phyloP scores from a whole-genome alignment of 306 rosid genomes.

The Prunus davidiana region DNA sequence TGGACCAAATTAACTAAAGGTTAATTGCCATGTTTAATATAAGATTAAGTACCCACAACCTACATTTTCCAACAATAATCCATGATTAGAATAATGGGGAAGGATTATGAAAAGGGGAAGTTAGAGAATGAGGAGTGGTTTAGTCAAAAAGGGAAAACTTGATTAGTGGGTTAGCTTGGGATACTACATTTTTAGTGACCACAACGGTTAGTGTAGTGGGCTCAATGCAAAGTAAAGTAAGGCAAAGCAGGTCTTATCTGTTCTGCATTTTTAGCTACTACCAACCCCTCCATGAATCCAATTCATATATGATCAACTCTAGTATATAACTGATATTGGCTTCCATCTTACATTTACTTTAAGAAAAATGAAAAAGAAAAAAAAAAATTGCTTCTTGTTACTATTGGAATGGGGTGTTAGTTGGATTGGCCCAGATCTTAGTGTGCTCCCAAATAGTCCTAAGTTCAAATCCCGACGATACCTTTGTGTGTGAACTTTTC shows the following conservation, averaged over 20 bases:
- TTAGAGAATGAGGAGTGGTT: slow-evolving; percentile 3
- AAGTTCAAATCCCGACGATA: accelerated
- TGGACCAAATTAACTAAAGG: neutral
- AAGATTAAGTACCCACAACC: neutral
- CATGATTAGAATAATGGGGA: neutral
- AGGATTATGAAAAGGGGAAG: neutral
- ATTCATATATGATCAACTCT: no score
- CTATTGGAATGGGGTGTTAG: no score
- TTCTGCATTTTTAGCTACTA: neutral
- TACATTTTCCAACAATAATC: neutral
- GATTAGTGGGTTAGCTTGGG: slow-evolving; percentile 7
- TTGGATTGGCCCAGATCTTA: accelerated
- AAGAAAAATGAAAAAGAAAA: no score
- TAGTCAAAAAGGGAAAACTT: neutral
- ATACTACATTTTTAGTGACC: neutral
- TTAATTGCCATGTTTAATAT: neutral
- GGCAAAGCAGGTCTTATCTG: neutral
- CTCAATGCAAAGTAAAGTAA: neutral
- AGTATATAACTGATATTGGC: neutral
- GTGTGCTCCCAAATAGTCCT: no score
- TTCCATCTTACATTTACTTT: neutral
- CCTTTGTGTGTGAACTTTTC: no score
- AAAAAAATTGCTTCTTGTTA: no score
- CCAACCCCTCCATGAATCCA: neutral
- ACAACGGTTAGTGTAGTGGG: slow-evolving; percentile 6